Evolutionary conservation across 108 stramenopile genomes (phyloP).

Genomic region (Nitzschia inconspicua): DNA sequence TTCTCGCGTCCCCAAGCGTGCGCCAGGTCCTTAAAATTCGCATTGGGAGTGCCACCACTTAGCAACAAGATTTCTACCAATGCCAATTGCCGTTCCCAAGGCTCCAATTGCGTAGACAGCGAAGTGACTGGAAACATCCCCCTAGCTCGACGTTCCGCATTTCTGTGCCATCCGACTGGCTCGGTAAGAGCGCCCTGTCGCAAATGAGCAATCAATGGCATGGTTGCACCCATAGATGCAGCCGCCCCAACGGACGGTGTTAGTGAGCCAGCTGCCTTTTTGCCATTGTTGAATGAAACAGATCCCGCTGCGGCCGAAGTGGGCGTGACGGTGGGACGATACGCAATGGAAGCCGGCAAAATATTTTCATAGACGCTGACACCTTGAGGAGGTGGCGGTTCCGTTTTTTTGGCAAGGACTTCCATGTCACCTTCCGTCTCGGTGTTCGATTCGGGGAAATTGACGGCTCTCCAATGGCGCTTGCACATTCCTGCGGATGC

Average conservation of each 20-base stretch:
- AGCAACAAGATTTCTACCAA: constrained; percentile 45
- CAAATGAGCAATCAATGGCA: constrained; percentile 43
- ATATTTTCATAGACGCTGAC: constrained; percentile 59
- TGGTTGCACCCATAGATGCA: constrained; percentile 4
- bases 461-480: constrained; percentile 54
- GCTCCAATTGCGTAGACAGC: constrained; percentile 47
- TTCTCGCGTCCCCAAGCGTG: constrained; percentile 74
- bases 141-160: constrained; percentile 63
- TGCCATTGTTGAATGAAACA: not conserved
- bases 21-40: constrained; percentile 48
- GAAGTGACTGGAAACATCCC: constrained; percentile 44
- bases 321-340: constrained; percentile 9
- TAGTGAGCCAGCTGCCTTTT: not conserved
- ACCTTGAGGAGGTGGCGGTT: constrained; percentile 43
- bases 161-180: constrained; percentile 71
- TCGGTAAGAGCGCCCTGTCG: constrained; percentile 16
- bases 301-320: not conserved
- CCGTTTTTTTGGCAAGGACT: constrained; percentile 11
- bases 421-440: constrained; percentile 3
- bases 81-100: constrained; percentile 73
- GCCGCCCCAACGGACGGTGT: not conserved
- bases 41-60: constrained; percentile 48
- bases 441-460: constrained; percentile 33
- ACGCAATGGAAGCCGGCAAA: constrained; percentile 56
- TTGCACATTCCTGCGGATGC: too few species aligned